Conservation (phyloP, 2,329 filamentous ascomycete species). For the Calcarisporium arbuscula region DNA sequence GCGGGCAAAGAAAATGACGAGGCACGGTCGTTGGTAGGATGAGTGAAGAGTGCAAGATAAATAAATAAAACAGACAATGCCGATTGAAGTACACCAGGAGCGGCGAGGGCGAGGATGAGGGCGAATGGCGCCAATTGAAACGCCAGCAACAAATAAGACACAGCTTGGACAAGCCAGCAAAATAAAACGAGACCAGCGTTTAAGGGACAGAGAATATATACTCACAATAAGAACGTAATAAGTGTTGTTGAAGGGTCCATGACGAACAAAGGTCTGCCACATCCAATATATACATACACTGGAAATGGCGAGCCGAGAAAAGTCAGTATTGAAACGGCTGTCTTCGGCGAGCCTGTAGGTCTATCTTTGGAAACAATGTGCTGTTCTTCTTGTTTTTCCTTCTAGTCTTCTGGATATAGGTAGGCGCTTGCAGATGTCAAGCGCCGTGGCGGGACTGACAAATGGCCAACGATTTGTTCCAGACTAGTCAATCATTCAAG, state of each 20-base stretch:
- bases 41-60: no score
- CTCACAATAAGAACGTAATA: conserved; percentile 64
- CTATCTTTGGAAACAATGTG: no score
- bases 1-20: no score
- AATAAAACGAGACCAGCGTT: no score
- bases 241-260: conserved; percentile 61
- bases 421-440: background rate
- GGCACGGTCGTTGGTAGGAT: no score
- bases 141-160: conserved; percentile 12
- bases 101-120: no score
- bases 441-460: background rate
- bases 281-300: background rate
- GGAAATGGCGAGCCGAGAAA: background rate
- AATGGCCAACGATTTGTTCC: no score
- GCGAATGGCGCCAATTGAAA: no score
- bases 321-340: background rate
- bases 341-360: background rate
- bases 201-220: conserved; percentile 24
- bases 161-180: conserved; percentile 13
- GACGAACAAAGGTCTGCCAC: conserved; percentile 9
- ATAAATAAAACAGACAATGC: no score
- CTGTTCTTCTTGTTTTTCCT: no score
- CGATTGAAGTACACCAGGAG: no score
- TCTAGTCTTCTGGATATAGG: background rate
- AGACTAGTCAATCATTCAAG: no score